Conservation (phyloP, 148 eudicot genomes). For the Dianthus caryophyllus region DNA sequence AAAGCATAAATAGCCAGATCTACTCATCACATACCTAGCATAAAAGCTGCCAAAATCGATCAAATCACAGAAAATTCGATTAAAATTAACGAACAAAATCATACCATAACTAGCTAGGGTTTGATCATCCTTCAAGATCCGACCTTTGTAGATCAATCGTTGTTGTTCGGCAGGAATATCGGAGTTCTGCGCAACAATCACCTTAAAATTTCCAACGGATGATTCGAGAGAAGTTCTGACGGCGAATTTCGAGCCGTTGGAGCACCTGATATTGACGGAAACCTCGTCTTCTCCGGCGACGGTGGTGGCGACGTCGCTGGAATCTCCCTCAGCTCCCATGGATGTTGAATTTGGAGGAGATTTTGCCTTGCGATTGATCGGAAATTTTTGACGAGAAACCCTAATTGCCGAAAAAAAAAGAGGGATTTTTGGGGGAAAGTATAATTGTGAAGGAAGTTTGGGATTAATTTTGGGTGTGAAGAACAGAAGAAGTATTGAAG, state of each 20-base stretch:
- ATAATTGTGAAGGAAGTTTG: neutral
- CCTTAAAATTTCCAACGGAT: constrained; percentile 53
- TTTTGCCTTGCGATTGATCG: constrained; percentile 9
- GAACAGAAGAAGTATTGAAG: too few relatives aligned
- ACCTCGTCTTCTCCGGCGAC: constrained; percentile 32
- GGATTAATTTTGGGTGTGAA: neutral
- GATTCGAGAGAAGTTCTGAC: constrained; percentile 52
- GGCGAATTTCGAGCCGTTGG: constrained; percentile 70
- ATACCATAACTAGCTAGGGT: constrained; percentile 77
- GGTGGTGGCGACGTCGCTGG: constrained; percentile 23
- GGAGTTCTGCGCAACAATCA: constrained; percentile 48
- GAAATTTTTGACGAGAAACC: constrained; percentile 9
- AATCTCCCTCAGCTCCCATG: constrained; percentile 61
- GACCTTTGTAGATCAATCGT: constrained; percentile 87
- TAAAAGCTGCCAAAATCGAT: constrained; percentile 1
- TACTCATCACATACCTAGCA: neutral
- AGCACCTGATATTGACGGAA: constrained; percentile 63
- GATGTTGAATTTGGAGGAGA: neutral
- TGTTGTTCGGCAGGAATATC: constrained; percentile 80
- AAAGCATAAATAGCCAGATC: neutral
- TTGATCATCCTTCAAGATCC: constrained; percentile 91
- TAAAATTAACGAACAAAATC: neutral
- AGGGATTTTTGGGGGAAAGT: neutral
- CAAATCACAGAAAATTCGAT: neutral
- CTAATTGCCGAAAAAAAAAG: constrained; percentile 27